Evolutionary conservation across 2,329 filamentous ascomycete species (phyloP), one percentile per base, ranked within the genome.

Genomic region (Exophiala aquamarina): DNA sequence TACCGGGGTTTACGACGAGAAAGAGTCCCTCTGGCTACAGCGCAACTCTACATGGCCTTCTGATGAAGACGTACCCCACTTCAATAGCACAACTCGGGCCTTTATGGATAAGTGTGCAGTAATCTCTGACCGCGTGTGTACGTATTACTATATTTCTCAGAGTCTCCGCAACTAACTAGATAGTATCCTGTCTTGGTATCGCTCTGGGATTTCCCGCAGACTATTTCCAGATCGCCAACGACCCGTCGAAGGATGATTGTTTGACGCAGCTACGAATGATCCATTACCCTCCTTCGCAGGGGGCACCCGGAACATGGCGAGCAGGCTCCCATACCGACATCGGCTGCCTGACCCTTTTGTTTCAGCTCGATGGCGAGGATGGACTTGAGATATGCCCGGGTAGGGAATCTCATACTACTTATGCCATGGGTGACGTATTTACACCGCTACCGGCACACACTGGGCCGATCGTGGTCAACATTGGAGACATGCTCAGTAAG

Each of bases 271-370:
- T n/a, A n/a, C 28, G 28, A 9, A 9, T 31, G 9, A 9, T 31
- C 9, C 28, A 31, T 31, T 31, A 31, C 28, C n/a, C n/a, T n/a
- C 9, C 28, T n/a, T 9, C 28, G 9, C 28, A 9, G 9, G 14
- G 13, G 4, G 32, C 21, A 4, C 32, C 43, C 3, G 44, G 29
- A n/a, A 47, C 46, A 3, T 34, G 50, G 31, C 73, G 82, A 18
- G 81, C 81, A 0, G 82, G 82, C n/a, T 77, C 81, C 9, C 82
- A 85, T 59, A 77, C 78, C 0, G 82, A 84, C 59, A 84, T 79
- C 77, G 80, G 76, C 49, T 75, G 83, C 47, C 54, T 84, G 17
- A 84, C 82, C 0, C 65, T 86, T 31, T 68, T 86, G 3, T 84
- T 84, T 62, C 82, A 85, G 59, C 74, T 75, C 2, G 69, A 73